These are phyloP conservation scores for Aspergillus aculeatus DNA, from an alignment of 2,329 filamentous ascomycete species.

Conservation along the genomic window DNA sequence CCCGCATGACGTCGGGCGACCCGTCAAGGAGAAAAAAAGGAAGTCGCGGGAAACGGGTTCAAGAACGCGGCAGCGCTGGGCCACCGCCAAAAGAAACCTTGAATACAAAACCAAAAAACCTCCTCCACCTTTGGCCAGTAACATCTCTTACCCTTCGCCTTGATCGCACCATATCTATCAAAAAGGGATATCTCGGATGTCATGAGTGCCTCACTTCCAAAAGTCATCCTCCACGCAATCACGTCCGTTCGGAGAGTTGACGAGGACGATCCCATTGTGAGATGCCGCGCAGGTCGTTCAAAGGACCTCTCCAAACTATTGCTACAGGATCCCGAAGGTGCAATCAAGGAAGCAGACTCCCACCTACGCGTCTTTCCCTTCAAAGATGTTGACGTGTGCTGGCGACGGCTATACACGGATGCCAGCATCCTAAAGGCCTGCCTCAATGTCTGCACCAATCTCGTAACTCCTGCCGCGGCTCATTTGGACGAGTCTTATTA, in stretches of 20 bases:
- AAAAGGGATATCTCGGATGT: not conserved
- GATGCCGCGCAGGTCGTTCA: conserved; percentile 32
- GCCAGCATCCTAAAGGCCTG: conserved; percentile 52
- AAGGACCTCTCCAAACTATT: conserved; percentile 25
- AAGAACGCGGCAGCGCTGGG: not conserved
- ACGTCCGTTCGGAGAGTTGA: conserved; percentile 28
- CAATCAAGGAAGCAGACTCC: conserved; percentile 50
- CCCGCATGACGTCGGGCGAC: conserved; percentile 1
- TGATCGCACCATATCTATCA: not conserved
- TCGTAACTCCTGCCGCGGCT: conserved; percentile 11
- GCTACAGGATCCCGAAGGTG: conserved; percentile 39
- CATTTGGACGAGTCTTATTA: not conserved
- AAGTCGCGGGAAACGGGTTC: not conserved
- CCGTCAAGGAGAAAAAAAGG: not conserved
- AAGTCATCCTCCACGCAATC: conserved; percentile 25
- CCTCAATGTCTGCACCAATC: conserved; percentile 28
- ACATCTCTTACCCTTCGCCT: not conserved
- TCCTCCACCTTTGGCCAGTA: not conserved
- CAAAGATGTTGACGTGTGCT: conserved; percentile 55
- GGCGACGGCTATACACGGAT: conserved; percentile 59
- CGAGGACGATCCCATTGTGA: conserved; percentile 36
- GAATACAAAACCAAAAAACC: not conserved
- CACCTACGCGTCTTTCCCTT: conserved; percentile 58
- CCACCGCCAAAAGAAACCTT: not conserved
- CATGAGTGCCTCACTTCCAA: conserved; percentile 19